Evolutionary conservation across 1,284 basidiomycete species (phyloP), one percentile per base, ranked within the genome.

Genomic region (Sphaerobolus stellatus): DNA sequence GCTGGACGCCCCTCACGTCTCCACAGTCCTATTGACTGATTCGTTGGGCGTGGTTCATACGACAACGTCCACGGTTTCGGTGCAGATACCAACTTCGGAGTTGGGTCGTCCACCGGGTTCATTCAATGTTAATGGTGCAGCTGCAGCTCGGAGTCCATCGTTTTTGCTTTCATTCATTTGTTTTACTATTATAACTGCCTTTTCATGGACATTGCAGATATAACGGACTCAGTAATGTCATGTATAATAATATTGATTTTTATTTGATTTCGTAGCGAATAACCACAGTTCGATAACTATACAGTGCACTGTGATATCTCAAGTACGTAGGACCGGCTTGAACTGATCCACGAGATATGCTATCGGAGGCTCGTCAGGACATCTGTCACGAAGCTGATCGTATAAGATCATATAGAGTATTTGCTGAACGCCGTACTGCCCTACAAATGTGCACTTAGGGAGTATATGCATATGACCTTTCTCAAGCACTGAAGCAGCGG

Each of bases 91-190:
- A 2, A 65, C 72, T n/a, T 69, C 76, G 4, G 69, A 71, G 5
- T 70, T 84, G 9, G 83, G 83, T 7, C 60, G 75, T 9, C 72
- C 72, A 7, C 79, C 82, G 14, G 77, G 72, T 6, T 64, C 13
- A 11, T 43, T 24, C 18, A 14, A 20, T 3, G 22, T 43, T 13
- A 43, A 43, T 43, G 20, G 41, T 9, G 41, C 11, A n/a, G 3
- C 13, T 22, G 22, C 41, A 3, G 22, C 5, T 6, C 18, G 22
- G 3, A 14, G 9, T n/a, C 13, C 13, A 43, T 3, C 14, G 3
- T 20, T 14, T 20, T 27, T 43, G n/a, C n/a, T n/a, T n/a, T n/a
- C n/a, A 43, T 7, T 22, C 11, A 11, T 20, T 20, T 24, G 22
- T 43, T 43, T 14, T 22, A 43, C 18, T 22, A 43, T 43, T 43